Evolutionary conservation across 805 yeast genomes (phyloP).

Genomic region (Kazachstania africana): DNA sequence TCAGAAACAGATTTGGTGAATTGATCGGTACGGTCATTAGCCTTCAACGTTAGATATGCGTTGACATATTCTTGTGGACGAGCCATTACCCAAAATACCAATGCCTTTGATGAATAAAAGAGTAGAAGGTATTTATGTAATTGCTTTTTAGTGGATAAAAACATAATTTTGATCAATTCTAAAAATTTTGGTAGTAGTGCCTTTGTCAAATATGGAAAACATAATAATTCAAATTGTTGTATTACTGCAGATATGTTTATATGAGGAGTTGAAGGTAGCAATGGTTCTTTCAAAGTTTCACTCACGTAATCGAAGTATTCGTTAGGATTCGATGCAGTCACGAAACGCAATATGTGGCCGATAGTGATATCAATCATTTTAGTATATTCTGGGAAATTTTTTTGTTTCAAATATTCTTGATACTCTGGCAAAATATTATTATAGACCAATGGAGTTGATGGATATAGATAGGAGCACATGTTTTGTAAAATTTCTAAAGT

Average conservation of each 20-base stretch:
- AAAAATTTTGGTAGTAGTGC: constrained; percentile 28
- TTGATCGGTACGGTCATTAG: constrained; percentile 2
- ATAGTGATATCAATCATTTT: constrained; percentile 11
- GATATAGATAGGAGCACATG: constrained; percentile 8
- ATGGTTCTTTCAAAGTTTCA: constrained; percentile 5
- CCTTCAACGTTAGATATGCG: constrained; percentile 5
- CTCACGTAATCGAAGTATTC: constrained; percentile 29
- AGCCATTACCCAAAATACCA: constrained; percentile 39
- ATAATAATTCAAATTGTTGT: constrained; percentile 33
- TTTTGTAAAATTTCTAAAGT: constrained; percentile 24
- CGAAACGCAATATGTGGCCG: constrained; percentile 29
- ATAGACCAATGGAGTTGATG: constrained; percentile 8
- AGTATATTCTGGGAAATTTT: constrained; percentile 6
- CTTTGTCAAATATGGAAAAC: constrained; percentile 32
- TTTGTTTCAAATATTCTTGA: constrained; percentile 9
- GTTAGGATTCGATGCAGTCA: constrained; percentile 40
- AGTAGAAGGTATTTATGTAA: constrained; percentile 36
- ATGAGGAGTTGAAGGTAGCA: not conserved
- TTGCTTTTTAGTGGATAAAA: constrained; percentile 30
- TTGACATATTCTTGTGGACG: constrained; percentile 35
- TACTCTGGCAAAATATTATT: constrained; percentile 11
- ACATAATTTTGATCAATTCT: constrained; percentile 28
- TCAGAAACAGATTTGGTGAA: constrained; percentile 1
- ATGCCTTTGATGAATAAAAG: constrained; percentile 34
- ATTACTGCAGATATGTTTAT: constrained; percentile 1